Evolutionary conservation across 177 flowering plant genomes (phyloP), one percentile per base, ranked within the genome.

Genomic region (Tripterygium wilfordii): DNA sequence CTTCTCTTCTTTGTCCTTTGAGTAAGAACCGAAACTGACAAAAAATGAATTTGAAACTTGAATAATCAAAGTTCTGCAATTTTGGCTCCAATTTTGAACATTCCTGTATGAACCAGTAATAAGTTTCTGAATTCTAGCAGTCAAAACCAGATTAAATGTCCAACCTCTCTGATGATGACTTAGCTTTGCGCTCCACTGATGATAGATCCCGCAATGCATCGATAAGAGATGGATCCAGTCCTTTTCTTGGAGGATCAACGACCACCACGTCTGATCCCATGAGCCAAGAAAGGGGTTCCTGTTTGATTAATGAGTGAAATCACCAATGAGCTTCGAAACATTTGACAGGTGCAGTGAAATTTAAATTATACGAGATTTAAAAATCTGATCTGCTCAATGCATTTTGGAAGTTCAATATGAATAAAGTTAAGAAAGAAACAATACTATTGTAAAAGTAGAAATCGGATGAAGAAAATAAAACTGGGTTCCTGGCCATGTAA

Each of bases 231-330:
- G 69, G 62, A 53, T 88, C 94, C 57, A 88, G 66, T 39, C 96
- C 98, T 64, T 86, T 88, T 56, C 96, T 74, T 26, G 96, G 98
- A 57, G 98, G 98, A 68, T 92, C 98, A 53, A 88, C 90, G 44
- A 92, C 78, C 48, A 83, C 69, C 21, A 92, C 96, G 64, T 92
- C 96, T 31, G 94, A 76, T 25, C 94, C 94, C 63, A 73, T 60
- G n/a, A 92, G 77, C 96, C 94, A 88, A 37, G 84, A 76, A 63
- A 78, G 69, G 41, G 96, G 96, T 28, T 80, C 85, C 96, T 92
- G 70, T 40, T 20, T 5, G 10, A 20, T 26, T 20, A 2, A 40
- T 40, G 25, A 10, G n/a, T n/a, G 22, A 40, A 21, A 40, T 4
- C 25, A 40, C 12, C 33, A 30, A 6, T 12, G 8, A 6, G 8